Conservation (phyloP, 106 monocot genomes). For the Dendrobium nobile region DNA sequence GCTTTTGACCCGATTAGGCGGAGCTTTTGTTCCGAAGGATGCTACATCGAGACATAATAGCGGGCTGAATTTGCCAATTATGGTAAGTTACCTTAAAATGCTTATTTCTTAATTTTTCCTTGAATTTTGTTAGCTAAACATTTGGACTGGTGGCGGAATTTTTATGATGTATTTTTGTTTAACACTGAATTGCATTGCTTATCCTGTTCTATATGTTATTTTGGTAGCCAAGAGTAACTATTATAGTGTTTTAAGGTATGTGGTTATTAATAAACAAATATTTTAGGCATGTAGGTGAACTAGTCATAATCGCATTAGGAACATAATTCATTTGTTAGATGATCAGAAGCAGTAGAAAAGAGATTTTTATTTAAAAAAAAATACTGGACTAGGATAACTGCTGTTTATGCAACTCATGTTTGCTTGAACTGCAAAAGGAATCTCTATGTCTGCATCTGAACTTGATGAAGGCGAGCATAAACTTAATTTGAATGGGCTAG, state of each 20-base stretch:
- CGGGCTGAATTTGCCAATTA: constrained; percentile 41
- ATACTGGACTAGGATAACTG: background rate
- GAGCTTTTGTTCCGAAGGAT: constrained; percentile 44
- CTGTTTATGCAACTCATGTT: background rate
- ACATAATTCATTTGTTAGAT: background rate
- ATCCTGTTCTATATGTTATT: background rate
- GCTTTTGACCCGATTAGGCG: constrained; percentile 28
- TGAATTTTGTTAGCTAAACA: background rate
- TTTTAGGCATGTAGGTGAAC: background rate
- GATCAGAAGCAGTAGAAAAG: background rate
- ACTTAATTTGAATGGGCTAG: background rate
- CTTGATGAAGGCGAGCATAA: background rate
- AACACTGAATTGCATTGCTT: background rate
- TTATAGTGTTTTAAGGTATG: background rate
- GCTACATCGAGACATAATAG: constrained; percentile 38
- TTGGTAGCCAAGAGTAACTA: background rate
- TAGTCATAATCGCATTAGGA: background rate
- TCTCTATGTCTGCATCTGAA: background rate
- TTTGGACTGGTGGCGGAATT: background rate
- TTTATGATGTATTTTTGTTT: background rate
- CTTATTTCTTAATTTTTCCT: background rate
- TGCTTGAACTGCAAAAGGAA: background rate
- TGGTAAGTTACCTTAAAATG: constrained; percentile 23
- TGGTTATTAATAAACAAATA: background rate
- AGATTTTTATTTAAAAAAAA: background rate